phyloP scores from a whole-genome alignment of 2,329 filamentous ascomycete species.

The Diaporthe helianthi region DNA sequence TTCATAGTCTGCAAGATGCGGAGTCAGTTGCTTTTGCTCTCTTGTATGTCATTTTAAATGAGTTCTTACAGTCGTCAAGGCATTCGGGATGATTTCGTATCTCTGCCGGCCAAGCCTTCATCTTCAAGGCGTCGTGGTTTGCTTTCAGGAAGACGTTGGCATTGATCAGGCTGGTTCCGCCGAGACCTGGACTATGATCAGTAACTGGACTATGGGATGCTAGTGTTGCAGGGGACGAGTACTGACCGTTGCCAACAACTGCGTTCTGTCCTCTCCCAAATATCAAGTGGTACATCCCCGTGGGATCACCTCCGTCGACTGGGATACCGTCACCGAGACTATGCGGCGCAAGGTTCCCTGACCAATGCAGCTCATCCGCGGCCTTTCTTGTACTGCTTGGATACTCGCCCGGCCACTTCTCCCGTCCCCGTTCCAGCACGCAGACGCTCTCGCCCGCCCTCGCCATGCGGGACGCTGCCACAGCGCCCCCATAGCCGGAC shows the following conservation, averaged over 20 bases:
- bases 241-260: slow-evolving; percentile 63
- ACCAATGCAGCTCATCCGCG: slow-evolving; percentile 60
- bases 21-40: not conserved
- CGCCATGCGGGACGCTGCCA: slow-evolving; percentile 71
- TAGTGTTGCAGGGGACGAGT: not conserved
- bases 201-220: no score
- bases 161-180: slow-evolving; percentile 71
- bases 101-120: slow-evolving; percentile 66
- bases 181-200: slow-evolving; percentile 54
- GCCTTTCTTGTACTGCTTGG: slow-evolving; percentile 57
- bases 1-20: slow-evolving; percentile 57
- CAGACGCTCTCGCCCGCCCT: slow-evolving; percentile 67
- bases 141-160: slow-evolving; percentile 71
- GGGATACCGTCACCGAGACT: slow-evolving; percentile 48
- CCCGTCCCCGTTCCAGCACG: slow-evolving; percentile 68
- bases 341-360: slow-evolving; percentile 58
- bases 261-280: slow-evolving; percentile 70
- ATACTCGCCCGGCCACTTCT: slow-evolving; percentile 73
- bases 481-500: slow-evolving; percentile 72
- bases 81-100: slow-evolving; percentile 52
- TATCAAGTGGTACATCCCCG: slow-evolving; percentile 68
- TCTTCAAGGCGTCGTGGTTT: slow-evolving; percentile 59
- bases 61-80: slow-evolving; percentile 57
- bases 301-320: slow-evolving; percentile 59
- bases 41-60: not conserved